Base-by-base conservation (phyloP, 805 yeast species). In the Kregervanrija delftensis region DNA sequence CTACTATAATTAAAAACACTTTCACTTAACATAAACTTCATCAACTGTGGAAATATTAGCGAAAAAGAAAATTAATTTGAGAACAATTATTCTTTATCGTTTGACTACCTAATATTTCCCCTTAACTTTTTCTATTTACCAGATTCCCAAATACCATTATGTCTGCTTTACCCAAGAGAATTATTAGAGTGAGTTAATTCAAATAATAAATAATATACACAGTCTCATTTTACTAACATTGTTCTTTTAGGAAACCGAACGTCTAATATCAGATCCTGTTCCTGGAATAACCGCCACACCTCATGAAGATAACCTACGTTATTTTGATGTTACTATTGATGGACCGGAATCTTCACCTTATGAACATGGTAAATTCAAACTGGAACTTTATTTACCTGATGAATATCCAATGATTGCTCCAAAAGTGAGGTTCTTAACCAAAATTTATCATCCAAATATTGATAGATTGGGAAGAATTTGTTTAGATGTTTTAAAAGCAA, bases 391-490 rank as follows among this genome's bases (percentile, higher is more conserved):
- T 60, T 66, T 93, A 51, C 98, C 99, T 2, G 97, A 93, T 59
- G 99, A 93, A 60, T 93, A 93, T 64, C 99, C 99, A 11, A 85
- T 91, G 97, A 88, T 87, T 58, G 96, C 99, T 0, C 99, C 99
- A 42, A 90, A 89, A 61, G 95, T 93, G 43, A 76, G 99, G 47
- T 93, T 93, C 57, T 68, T 93, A 50, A 93, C 99, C 30, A 87
- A 83, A 64, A 90, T 93, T 28, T 93, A 93, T 64, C 99, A 93
- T 60, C 99, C 96, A 37, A 93, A 93, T 64, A 93, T 93, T 54
- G 99, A 93, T 61, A 78, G 93, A 61, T 72, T 93, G 51, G 99
- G 99, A 8, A 75, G 99, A 52, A 91, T 93, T 56, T 93, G 99
- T 67, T 74, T 93, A 42, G 98, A 93, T 62, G 97, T 93, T 36